These are phyloP conservation scores for Hydrangea macrophylla DNA, from an alignment of 148 eudicot species.

Conservation along the genomic window DNA sequence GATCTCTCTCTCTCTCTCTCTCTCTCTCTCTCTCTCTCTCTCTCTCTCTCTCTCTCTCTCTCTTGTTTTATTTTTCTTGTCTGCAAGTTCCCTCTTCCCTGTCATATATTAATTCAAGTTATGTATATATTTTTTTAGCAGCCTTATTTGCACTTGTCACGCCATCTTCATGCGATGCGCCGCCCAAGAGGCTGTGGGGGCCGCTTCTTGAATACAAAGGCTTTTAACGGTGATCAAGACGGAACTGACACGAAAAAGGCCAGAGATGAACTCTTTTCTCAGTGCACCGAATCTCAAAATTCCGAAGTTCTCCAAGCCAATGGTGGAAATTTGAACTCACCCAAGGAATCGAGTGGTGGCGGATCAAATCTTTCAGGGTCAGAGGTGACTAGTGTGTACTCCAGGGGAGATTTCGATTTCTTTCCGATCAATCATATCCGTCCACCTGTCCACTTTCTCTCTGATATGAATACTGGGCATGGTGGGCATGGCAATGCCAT, in stretches of 20 bases:
- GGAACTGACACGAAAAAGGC: conserved; percentile 7
- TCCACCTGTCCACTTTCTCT: conserved; percentile 17
- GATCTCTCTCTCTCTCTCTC: neutral
- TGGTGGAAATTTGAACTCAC: conserved; percentile 24
- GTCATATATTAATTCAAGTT: neutral
- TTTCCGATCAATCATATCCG: conserved; percentile 24
- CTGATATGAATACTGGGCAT: conserved; percentile 25
- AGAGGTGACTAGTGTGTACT: conserved; percentile 40
- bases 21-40: neutral
- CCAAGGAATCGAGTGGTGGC: conserved; percentile 20
- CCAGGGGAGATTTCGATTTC: conserved; percentile 25
- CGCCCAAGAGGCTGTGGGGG: conserved; percentile 71
- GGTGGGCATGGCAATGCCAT: conserved; percentile 31
- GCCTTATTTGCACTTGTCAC: conserved; percentile 66
- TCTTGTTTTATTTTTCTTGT: neutral
- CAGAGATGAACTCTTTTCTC: conserved; percentile 3
- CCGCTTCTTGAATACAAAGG: conserved; percentile 56
- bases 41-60: neutral
- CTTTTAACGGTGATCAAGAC: conserved; percentile 4
- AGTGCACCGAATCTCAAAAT: conserved; percentile 38
- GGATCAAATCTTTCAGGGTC: conserved; percentile 25
- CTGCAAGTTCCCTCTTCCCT: neutral
- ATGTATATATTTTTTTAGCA: conserved; percentile 18
- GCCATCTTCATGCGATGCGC: conserved; percentile 73
- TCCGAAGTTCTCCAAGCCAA: conserved; percentile 51